Conservation (phyloP, 2,329 filamentous ascomycete genomes). For the Fusarium lateritium region DNA sequence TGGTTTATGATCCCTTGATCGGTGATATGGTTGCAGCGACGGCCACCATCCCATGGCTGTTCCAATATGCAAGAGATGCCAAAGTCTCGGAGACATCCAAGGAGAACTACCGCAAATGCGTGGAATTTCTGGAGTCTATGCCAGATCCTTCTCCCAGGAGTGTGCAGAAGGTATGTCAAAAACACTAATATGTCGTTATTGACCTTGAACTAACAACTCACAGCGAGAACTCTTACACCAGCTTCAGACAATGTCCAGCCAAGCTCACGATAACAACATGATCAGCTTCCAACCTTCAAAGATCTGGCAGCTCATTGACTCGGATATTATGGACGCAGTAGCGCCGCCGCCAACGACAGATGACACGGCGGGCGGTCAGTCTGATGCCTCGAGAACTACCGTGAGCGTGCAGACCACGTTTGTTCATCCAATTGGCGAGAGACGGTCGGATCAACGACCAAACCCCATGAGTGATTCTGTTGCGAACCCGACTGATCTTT, state of each 20-base stretch:
- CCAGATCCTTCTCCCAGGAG: conserved; percentile 31
- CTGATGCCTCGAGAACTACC: conserved; percentile 25
- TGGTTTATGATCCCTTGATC: conserved; percentile 39
- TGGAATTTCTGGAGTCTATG: conserved; percentile 34
- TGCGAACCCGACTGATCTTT: conserved; percentile 7
- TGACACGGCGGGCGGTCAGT: conserved; percentile 9
- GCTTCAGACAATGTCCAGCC: conserved; percentile 37
- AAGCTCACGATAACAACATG: conserved; percentile 38
- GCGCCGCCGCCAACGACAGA: conserved; percentile 22
- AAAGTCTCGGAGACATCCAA: conserved; percentile 34
- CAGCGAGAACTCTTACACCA: conserved; percentile 35
- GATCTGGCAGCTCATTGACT: conserved; percentile 40
- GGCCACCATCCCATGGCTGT: conserved; percentile 44
- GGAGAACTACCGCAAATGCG: conserved; percentile 38
- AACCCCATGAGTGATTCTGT: background rate
- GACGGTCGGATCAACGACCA: background rate
- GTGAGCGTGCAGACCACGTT: conserved; percentile 39
- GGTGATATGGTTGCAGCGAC: conserved; percentile 44
- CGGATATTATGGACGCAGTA: conserved; percentile 33
- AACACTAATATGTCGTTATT: rapidly evolving
- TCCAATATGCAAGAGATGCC: conserved; percentile 42
- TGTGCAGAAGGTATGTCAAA: conserved; percentile 22
- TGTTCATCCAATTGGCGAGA: conserved; percentile 29
- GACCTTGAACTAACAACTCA: background rate
- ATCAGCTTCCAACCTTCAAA: conserved; percentile 39